Evolutionary conservation across 1,284 basidiomycete genomes (phyloP).

Genomic region (Ceratobasidium sp.): DNA sequence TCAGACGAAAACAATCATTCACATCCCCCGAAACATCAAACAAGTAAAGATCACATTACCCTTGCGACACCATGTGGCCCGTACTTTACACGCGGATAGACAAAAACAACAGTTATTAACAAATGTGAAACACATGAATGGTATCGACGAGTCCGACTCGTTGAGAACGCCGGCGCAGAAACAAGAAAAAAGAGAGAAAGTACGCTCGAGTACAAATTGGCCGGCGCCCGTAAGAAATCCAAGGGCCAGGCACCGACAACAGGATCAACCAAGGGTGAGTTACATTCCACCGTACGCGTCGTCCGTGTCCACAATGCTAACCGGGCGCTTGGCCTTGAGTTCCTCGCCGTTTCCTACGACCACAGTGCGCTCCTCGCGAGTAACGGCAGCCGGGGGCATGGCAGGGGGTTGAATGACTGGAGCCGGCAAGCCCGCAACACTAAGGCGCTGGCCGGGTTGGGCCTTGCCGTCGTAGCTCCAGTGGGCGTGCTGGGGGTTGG

Average conservation of each 20-base stretch:
- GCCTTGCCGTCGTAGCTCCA: conserved; percentile 35
- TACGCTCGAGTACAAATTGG: too few species aligned
- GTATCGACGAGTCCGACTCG: too few species aligned
- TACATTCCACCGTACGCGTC: conserved; percentile 39
- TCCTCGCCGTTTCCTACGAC: conserved; percentile 19
- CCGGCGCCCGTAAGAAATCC: too few species aligned
- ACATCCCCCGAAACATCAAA: too few species aligned
- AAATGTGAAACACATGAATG: too few species aligned
- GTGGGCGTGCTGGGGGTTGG: conserved; percentile 40
- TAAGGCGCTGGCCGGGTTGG: conserved; percentile 47
- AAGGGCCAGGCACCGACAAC: conserved; percentile 48
- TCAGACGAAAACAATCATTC: too few species aligned
- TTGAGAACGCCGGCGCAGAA: too few species aligned
- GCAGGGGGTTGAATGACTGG: not conserved
- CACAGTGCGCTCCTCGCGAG: conserved; percentile 21
- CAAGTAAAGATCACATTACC: too few species aligned
- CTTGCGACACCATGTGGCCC: too few species aligned
- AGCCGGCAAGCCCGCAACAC: conserved; percentile 15
- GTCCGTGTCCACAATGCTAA: conserved; percentile 34
- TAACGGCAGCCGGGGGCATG: conserved; percentile 10
- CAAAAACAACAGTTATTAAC: too few species aligned
- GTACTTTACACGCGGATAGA: too few species aligned
- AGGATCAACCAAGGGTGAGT: not conserved
- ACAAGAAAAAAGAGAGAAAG: too few species aligned
- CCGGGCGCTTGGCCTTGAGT: conserved; percentile 11